A percentile compares a stretch with the other conserved stretches of the same genome.
Conservation (phyloP, 495 filamentous ascomycete species). For the Penicillium coprophilum region DNA sequence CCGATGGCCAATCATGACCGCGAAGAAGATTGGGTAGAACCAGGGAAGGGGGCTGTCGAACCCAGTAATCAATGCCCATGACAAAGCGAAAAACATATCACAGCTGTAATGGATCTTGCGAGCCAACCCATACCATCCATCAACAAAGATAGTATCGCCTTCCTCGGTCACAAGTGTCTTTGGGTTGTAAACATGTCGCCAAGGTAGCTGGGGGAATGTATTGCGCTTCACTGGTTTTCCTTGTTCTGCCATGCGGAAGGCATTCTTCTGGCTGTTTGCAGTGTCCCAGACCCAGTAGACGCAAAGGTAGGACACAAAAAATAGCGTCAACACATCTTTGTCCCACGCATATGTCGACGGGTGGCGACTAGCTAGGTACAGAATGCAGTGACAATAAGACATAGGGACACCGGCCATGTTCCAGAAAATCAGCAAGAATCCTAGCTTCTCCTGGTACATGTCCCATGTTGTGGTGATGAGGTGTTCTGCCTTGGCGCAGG, state of each 20-base stretch:
- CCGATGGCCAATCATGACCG: conserved; percentile 56
- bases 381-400: conserved; percentile 90
- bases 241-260: conserved; percentile 77
- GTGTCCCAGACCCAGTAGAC: conserved; percentile 93
- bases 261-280: conserved; percentile 89
- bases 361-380: conserved; percentile 85
- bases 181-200: conserved; percentile 74
- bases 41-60: conserved; percentile 42
- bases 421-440: conserved; percentile 99
- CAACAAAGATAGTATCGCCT: conserved; percentile 75
- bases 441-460: conserved; percentile 99
- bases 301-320: conserved; percentile 72
- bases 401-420: conserved; percentile 94
- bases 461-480: conserved; percentile 79
- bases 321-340: conserved; percentile 53
- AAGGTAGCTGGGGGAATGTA: conserved; percentile 86
- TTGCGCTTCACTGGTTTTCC: conserved; percentile 68
- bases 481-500: conserved; percentile 93
- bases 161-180: conserved; percentile 68
- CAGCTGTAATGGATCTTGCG: conserved; percentile 92
- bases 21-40: conserved; percentile 9
- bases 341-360: conserved; percentile 78
- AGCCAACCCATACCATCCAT: conserved; percentile 87
- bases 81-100: conserved; percentile 75
- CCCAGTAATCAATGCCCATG: conserved; percentile 61